Percentiles rank a stretch among this genome's conserved stretches.
Conservation (phyloP, 345 rosid genomes). For the Toxicodendron radicans region DNA sequence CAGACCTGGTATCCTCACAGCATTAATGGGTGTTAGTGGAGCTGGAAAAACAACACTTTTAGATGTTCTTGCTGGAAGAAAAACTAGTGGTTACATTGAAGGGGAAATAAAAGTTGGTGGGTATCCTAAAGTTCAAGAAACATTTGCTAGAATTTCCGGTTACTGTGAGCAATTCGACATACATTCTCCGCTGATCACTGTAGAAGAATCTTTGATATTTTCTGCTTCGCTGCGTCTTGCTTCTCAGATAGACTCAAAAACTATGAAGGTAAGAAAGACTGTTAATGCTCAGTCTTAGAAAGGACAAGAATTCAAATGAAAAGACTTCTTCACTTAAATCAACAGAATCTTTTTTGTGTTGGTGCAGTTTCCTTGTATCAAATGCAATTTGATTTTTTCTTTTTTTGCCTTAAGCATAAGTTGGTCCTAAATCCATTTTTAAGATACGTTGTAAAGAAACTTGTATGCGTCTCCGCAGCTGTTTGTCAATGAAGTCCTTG, state of each 20-base stretch:
- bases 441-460: no score
- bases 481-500: no score
- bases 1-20: neutral
- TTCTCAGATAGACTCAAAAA: neutral
- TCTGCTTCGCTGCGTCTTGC: neutral
- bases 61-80: conserved; percentile 5
- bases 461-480: no score
- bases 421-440: no score
- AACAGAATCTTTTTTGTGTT: no score
- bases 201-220: neutral
- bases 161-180: neutral
- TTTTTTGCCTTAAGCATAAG: no score
- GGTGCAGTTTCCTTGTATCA: no score
- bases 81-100: conserved; percentile 7
- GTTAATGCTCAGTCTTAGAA: no score
- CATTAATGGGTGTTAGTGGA: neutral
- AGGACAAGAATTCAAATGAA: no score
- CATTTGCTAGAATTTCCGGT: neutral
- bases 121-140: neutral
- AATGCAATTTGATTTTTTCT: no score
- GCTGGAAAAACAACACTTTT: neutral
- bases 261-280: neutral
- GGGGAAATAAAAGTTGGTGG: conserved; percentile 7
- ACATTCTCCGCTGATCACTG: conserved; percentile 1
- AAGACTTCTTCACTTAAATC: no score